Conservation (phyloP, 2,329 filamentous ascomycete species). For the Microdochium paspali region DNA sequence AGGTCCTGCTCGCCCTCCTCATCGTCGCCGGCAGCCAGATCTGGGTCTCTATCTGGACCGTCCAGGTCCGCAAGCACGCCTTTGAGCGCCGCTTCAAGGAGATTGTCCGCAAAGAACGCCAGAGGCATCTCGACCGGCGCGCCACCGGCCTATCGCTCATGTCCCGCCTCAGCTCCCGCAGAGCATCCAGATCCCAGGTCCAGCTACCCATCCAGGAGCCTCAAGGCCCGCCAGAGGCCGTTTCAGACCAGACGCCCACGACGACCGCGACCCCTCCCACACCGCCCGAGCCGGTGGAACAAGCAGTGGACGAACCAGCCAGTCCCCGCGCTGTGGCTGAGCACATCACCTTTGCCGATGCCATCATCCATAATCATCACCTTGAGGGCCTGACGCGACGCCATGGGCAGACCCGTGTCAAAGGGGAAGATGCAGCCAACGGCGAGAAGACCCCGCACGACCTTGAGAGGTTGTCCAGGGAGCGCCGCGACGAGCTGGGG, state of each 20-base stretch:
- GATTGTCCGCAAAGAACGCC: slow-evolving; percentile 34
- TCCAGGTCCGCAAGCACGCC: slow-evolving; percentile 48
- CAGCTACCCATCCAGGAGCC: neutral
- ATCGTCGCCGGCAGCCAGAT: slow-evolving; percentile 56
- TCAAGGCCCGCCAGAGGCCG: too few species aligned
- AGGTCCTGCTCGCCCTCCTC: slow-evolving; percentile 51
- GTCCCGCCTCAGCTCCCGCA: slow-evolving; percentile 10
- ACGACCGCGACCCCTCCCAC: too few species aligned
- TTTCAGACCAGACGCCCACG: too few species aligned
- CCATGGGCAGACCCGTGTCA: neutral
- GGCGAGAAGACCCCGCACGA: neutral
- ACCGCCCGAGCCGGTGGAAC: too few species aligned
- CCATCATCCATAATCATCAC: slow-evolving; percentile 2
- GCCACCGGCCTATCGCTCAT: slow-evolving; percentile 16
- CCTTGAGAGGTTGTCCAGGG: neutral
- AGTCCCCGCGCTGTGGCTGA: neutral
- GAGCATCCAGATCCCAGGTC: neutral
- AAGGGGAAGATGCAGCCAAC: neutral
- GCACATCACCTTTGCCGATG: slow-evolving; percentile 13
- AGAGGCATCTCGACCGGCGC: slow-evolving; percentile 16
- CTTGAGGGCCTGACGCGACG: neutral
- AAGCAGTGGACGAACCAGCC: neutral
- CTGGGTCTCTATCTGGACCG: slow-evolving; percentile 54
- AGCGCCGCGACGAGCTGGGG: slow-evolving; percentile 31
- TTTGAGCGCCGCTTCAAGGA: slow-evolving; percentile 52